phyloP scores from a whole-genome alignment of 352 stramenopile genomes.

The Detonula confervacea region DNA sequence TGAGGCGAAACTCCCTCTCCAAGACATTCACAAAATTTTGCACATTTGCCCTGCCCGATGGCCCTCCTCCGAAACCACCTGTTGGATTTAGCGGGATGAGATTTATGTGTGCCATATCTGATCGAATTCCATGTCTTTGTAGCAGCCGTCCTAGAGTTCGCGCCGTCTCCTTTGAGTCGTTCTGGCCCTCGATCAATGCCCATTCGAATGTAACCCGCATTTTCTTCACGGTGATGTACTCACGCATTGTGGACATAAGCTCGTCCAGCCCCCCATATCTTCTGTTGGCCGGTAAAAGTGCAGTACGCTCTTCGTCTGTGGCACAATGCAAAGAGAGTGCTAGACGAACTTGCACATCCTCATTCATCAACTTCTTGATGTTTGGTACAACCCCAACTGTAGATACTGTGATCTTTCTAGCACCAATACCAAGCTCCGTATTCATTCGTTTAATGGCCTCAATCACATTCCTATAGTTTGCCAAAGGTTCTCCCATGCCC shows the following conservation, averaged over 20 bases:
- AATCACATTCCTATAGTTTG: constrained; percentile 89
- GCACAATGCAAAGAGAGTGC: constrained; percentile 87
- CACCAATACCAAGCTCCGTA: constrained; percentile 87
- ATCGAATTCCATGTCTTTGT: constrained; percentile 63
- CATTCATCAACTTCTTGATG: constrained; percentile 74
- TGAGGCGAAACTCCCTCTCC: constrained; percentile 76
- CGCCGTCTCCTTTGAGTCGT: constrained; percentile 85
- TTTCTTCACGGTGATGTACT: constrained; percentile 80
- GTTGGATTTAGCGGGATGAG: constrained; percentile 90
- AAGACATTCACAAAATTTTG: constrained; percentile 81
- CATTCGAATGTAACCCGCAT: constrained; percentile 89
- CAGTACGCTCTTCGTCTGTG: constrained; percentile 82
- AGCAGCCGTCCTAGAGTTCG: constrained; percentile 82
- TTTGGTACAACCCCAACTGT: constrained; percentile 86
- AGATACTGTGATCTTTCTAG: constrained; percentile 87
- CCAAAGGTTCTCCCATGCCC: constrained; percentile 86
- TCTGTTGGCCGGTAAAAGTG: constrained; percentile 87
- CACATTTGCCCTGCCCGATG: constrained; percentile 66
- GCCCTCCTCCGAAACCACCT: constrained; percentile 75
- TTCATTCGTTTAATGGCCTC: constrained; percentile 85
- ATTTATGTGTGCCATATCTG: constrained; percentile 89
- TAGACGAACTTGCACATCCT: constrained; percentile 82
- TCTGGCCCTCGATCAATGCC: constrained; percentile 88
- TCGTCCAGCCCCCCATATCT: constrained; percentile 85
- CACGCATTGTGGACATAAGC: constrained; percentile 81